phyloP scores from a whole-genome alignment of 164 flowering plant genomes.

The Buxus sempervirens region DNA sequence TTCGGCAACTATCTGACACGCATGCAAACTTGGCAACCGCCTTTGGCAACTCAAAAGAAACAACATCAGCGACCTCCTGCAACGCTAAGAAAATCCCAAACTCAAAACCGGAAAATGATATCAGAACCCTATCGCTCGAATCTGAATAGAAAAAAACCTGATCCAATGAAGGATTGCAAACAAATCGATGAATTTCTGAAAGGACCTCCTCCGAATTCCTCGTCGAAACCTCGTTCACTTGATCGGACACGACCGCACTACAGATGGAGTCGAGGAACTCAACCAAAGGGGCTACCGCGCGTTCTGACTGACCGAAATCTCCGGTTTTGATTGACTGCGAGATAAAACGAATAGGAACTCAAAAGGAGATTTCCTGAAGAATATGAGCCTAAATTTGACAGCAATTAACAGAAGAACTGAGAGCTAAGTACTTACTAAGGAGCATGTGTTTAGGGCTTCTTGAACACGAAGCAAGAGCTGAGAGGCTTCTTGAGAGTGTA shows the following conservation, averaged over 20 bases:
- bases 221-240: slow-evolving; percentile 21
- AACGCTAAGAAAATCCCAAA: slow-evolving; percentile 5
- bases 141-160: slow-evolving; percentile 36
- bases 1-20: slow-evolving; percentile 37
- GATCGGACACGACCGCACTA: slow-evolving; percentile 22
- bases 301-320: slow-evolving; percentile 27
- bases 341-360: not conserved
- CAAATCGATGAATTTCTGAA: slow-evolving; percentile 28
- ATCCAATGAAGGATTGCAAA: slow-evolving; percentile 37
- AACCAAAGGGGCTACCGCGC: slow-evolving; percentile 31
- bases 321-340: slow-evolving; percentile 38
- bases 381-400: not conserved
- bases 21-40: slow-evolving; percentile 52
- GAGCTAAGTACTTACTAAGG: slow-evolving; percentile 27
- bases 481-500: not conserved
- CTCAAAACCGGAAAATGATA: not conserved
- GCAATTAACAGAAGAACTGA: not conserved
- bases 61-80: slow-evolving; percentile 53
- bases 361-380: not conserved
- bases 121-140: not conserved
- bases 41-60: slow-evolving; percentile 72
- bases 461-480: slow-evolving; percentile 26
- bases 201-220: slow-evolving; percentile 36
- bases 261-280: slow-evolving; percentile 38
- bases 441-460: slow-evolving; percentile 28